Evolutionary conservation across 257 asterid genomes (phyloP).

Genomic region (Forsythia suspensa): DNA sequence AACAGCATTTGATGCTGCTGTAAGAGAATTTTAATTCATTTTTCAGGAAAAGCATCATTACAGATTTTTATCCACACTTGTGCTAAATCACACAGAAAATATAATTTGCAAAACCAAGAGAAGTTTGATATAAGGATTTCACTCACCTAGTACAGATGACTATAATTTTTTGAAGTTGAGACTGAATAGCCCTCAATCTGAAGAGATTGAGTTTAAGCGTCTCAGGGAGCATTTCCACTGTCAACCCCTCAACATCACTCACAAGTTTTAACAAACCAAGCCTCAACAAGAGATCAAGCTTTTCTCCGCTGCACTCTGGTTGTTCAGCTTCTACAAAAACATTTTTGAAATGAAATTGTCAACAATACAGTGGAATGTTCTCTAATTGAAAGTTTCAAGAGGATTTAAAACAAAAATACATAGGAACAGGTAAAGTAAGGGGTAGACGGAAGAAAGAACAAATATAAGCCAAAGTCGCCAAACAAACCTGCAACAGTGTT

Average conservation of each 20-base stretch:
- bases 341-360: neutral
- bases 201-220: slow-evolving; percentile 23
- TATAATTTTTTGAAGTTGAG: slow-evolving; percentile 25
- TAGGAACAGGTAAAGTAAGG: neutral
- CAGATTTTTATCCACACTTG: neutral
- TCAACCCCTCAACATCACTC: slow-evolving; percentile 23
- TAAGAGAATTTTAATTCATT: neutral
- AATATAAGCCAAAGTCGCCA: neutral
- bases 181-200: slow-evolving; percentile 24
- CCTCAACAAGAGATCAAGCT: slow-evolving; percentile 27
- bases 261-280: slow-evolving; percentile 28
- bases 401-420: neutral
- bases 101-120: slow-evolving; percentile 3
- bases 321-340: slow-evolving; percentile 8
- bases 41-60: neutral
- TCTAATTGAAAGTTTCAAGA: neutral
- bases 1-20: neutral
- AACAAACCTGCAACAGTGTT: slow-evolving; percentile 16
- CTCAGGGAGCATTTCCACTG: slow-evolving; percentile 25
- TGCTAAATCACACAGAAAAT: neutral
- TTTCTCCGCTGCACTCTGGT: slow-evolving; percentile 25
- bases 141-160: slow-evolving; percentile 26
- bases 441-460: neutral
- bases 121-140: neutral
- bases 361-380: neutral